Base-by-base conservation (phyloP, 345 rosid genomes). In the Moricandia moricandioides region DNA sequence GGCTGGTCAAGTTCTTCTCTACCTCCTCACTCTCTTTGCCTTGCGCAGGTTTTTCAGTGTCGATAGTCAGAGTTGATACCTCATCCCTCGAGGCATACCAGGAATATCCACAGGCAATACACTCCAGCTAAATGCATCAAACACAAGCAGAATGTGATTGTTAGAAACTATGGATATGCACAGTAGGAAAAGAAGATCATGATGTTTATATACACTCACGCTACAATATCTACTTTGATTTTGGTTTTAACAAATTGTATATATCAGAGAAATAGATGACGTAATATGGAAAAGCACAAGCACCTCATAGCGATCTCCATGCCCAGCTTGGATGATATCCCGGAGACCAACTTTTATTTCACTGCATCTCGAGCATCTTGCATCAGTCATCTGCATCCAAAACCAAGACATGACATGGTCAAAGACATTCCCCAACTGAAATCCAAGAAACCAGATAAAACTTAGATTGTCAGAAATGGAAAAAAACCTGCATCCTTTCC, bases 271-370 rank as follows among this genome's bases (percentile, higher is more conserved):
- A 33, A 35, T 37, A 35, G 16, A 75, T n/a, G 13, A 14, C 0
- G 18, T 73, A 47, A 45, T 8, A 49, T 27, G 55, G 75, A 73
- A 27, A 27, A 62, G 55, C 14, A 27, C 39, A 65, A 39, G 56
- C 63, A 95, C 99, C 98, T 96, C 93, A 76, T 96, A 96, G 67
- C 98, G 92, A 79, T 87, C 97, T 51, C 94, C 95, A 70, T 86
- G 96, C 61, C 99, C 98, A 58, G 98, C 97, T 82, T 92, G 98
- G 82, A 96, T 96, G 63, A 96, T 91, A 80, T 96, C 99, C 79
- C 89, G 83, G 68, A 91, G 71, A 13, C 96, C 95, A 1, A 92
- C 99, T 78, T 87, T 85, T 13, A 71, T 59, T 78, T 88, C 86
- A 16, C 70, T 82, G 88, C 99, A 96, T 77, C 98, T 87, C 39